Evolutionary conservation across 139 green algal species (phyloP), one percentile per base, ranked within the genome.

Genomic region (Chlorella vulgaris): DNA sequence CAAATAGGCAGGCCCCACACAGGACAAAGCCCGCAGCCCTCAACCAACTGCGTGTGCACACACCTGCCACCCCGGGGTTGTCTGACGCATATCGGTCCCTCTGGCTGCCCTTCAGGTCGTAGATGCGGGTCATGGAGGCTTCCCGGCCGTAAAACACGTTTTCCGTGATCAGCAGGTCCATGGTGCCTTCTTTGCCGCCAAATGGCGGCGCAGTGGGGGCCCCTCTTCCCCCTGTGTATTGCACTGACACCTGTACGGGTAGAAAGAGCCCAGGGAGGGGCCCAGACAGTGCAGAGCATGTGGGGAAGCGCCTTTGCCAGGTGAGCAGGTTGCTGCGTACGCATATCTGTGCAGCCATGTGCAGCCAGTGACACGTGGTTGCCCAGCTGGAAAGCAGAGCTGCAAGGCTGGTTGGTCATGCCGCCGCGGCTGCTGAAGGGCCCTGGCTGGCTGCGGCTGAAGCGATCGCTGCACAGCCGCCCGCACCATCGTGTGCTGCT

Each of bases 111-210:
- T 99, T 99, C 47, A 99, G 90, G 87, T 99, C 96, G 83, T 98
- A 99, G 63, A 97, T 94, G 63, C 90, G 89, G 0, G 83, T 76
- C 69, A 67, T n/a, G n/a, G n/a, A n/a, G n/a, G n/a, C n/a, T n/a
- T 87, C 71, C 18, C 90, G 87, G 62, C 88, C 88, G 74, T 98
- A 97, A 73, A 99, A 96, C 31, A 97, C 80, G 87, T 99, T 99
- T 87, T 99, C 96, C 88, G 96, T 96, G 40, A 99, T 84, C 78
- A 99, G 80, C 40, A 99, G 55, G 83, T 99, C 95, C 74, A 98
- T 91, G 1, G 75, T 55, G 3, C 81, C 87, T n/a, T 93, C 88
- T 24, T 80, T 89, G 68, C 81, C 74, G 50, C 83, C 78, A 67
- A 76, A 80, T 29, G 75, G 33, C 3, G 40, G 74, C 26, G 40